Percentiles rank a stretch among this genome's conserved stretches.
Evolutionary conservation across 352 stramenopile genomes (phyloP).

Genomic region (Albugo candida): DNA sequence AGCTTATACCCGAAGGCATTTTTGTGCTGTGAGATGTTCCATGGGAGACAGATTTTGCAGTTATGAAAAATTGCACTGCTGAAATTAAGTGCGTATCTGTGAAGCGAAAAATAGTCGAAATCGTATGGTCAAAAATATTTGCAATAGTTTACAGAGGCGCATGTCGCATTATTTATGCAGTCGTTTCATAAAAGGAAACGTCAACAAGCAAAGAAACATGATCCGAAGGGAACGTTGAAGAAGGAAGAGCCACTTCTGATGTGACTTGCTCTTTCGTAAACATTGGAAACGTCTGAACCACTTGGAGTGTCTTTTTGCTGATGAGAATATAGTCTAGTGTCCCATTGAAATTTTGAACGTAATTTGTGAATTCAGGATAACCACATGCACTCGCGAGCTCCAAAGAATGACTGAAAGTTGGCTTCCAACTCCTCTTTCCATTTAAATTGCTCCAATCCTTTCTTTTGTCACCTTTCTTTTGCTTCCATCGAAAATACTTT

Average conservation of each 20-base stretch:
- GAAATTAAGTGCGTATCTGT: too few relatives aligned
- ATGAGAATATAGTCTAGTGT: constrained; percentile 62
- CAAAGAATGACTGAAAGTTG: constrained; percentile 21
- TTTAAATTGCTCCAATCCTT: background rate
- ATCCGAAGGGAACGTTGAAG: constrained; percentile 55
- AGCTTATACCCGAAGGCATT: too few relatives aligned
- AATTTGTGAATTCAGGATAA: constrained; percentile 54
- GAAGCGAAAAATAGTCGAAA: too few relatives aligned
- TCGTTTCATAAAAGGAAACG: constrained; percentile 13
- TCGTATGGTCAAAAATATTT: too few relatives aligned
- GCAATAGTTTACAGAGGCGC: too few relatives aligned
- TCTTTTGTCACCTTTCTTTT: background rate
- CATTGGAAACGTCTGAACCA: constrained; percentile 30
- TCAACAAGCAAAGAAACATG: constrained; percentile 61
- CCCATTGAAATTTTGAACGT: constrained; percentile 31
- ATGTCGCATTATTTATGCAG: too few relatives aligned
- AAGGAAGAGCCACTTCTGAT: constrained; percentile 41
- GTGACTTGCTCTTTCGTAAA: constrained; percentile 39
- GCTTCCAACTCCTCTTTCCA: background rate
- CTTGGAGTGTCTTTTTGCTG: constrained; percentile 13
- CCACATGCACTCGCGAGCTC: constrained; percentile 31
- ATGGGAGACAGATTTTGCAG: too few relatives aligned
- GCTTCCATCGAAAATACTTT: constrained; percentile 27
- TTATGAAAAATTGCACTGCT: too few relatives aligned
- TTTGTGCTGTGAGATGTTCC: too few relatives aligned